Base-by-base conservation (phyloP, 768 basidiomycete genomes). In the Rubroboletus satanas region DNA sequence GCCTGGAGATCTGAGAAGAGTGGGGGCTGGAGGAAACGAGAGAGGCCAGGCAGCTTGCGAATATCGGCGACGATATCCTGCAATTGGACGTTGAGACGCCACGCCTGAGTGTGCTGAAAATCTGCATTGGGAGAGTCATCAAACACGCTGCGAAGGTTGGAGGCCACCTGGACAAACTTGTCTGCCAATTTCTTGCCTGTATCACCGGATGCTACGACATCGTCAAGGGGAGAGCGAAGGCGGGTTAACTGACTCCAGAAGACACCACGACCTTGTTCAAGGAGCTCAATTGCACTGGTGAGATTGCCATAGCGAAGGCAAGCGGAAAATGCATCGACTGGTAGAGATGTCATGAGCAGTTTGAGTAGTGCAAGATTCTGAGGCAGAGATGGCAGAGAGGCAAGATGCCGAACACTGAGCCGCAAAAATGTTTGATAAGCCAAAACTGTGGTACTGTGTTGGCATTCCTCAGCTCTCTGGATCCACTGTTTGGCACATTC, bases 261-360 rank as follows among this genome's bases (percentile, higher is more conserved):
- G 5, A 68, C 15, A 1, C 55, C 51, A 7, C 67, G 52, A 18
- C 66, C 64, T n/a, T 67, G 67, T 52, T 66, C 67, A 5, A 73
- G 51, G 62, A 71, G 70, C 47, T 74, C 67, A 3, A 73, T 49
- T 31, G 39, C 39, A 7, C 4, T 8, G n/a, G 39, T 2, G 4
- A 7, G 21, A 41, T 41, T 41, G 6, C 39, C 39, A 23, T 41
- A 23, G 7, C 21, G 39, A 23, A 41, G 0, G 7, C 39, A 0
- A 7, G 39, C 39, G 0, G 39, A 41, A 41, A 41, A 2, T 12
- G 39, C 21, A 2, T 41, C 39, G 3, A 23, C 39, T 21, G 39
- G 12, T 23, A 41, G 12, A 3, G 39, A 21, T 1, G 21, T 4
- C 7, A 23, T 7, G 12, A 41, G 39, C 1, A 23, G 12, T 14